Percentiles rank a stretch among this genome's conserved stretches.
Conservation (phyloP, 768 basidiomycete genomes). For the Tylopilus plumbeoviolaceoides region DNA sequence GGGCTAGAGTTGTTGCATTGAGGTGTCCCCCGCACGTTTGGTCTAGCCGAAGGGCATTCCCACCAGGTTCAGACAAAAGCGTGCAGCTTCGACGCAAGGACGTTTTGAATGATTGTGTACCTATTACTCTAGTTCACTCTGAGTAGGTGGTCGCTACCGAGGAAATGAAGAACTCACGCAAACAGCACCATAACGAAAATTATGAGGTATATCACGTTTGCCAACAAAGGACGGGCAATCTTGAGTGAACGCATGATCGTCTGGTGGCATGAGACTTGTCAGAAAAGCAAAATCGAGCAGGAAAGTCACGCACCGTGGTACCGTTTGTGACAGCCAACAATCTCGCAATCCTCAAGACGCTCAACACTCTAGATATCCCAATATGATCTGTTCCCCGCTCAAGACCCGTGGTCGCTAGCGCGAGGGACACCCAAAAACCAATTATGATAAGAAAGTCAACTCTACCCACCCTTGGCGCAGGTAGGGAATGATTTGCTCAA, state of each 20-base stretch:
- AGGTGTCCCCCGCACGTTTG: no score
- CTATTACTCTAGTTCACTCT: slow-evolving; percentile 61
- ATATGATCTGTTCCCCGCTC: slow-evolving; percentile 72
- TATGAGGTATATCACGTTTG: slow-evolving; percentile 87
- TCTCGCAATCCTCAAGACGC: slow-evolving; percentile 77
- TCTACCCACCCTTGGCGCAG: slow-evolving; percentile 88
- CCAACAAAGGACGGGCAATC: slow-evolving; percentile 81
- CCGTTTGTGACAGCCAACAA: slow-evolving; percentile 85
- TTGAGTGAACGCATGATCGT: slow-evolving; percentile 93
- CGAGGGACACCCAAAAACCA: slow-evolving; percentile 84
- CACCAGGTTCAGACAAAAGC: no score
- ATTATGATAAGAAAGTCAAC: slow-evolving; percentile 85
- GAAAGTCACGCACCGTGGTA: slow-evolving; percentile 64
- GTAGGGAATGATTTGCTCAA: slow-evolving; percentile 72
- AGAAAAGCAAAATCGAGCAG: background rate
- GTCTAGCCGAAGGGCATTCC: no score
- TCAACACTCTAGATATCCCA: slow-evolving; percentile 84
- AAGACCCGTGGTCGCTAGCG: slow-evolving; percentile 56
- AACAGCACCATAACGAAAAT: slow-evolving; percentile 86
- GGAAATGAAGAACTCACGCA: slow-evolving; percentile 55
- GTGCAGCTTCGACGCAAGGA: no score
- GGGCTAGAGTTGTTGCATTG: no score
- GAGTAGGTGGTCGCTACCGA: background rate
- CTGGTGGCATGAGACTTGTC: slow-evolving; percentile 23
- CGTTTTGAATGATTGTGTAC: slow-evolving; percentile 38